phyloP scores from a whole-genome alignment of 2,329 filamentous ascomycete species.

The Colletotrichum euphorbiae region DNA sequence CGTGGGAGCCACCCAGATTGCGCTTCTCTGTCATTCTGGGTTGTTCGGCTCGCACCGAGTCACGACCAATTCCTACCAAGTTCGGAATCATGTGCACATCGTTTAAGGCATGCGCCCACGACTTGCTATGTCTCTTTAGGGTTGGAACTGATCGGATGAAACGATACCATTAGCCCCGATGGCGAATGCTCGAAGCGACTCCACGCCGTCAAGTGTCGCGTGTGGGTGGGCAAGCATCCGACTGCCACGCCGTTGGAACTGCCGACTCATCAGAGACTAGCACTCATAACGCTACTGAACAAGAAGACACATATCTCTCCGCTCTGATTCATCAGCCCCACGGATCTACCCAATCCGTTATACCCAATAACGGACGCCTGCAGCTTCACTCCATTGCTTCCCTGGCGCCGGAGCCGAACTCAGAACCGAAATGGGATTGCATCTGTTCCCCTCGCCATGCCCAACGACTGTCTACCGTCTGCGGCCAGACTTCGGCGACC shows the following conservation, averaged over 20 bases:
- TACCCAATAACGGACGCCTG: neutral
- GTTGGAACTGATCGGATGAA: constrained; percentile 13
- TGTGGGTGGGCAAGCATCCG: constrained; percentile 26
- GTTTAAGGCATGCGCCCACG: neutral
- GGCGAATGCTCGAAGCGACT: constrained; percentile 12
- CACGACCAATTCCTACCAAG: neutral
- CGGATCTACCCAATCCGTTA: neutral
- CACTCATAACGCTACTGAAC: too few species aligned
- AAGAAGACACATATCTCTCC: neutral
- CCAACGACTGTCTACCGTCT: constrained; percentile 3
- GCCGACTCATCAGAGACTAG: neutral
- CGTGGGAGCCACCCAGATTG: too few species aligned
- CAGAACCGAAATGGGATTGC: constrained; percentile 17
- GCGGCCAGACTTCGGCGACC: constrained; percentile 12
- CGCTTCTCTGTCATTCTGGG: too few species aligned
- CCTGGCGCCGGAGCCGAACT: constrained; percentile 9
- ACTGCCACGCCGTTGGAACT: constrained; percentile 14
- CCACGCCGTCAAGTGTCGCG: constrained; percentile 25
- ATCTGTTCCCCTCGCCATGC: neutral
- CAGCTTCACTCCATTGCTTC: neutral
- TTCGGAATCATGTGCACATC: neutral
- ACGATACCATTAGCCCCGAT: constrained; percentile 19
- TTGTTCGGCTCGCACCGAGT: neutral
- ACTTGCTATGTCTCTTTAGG: neutral
- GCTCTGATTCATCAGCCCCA: neutral